Evolutionary conservation across 495 filamentous ascomycete genomes (phyloP), one percentile per base, ranked within the genome.

Genomic region (Daldinia grandis): DNA sequence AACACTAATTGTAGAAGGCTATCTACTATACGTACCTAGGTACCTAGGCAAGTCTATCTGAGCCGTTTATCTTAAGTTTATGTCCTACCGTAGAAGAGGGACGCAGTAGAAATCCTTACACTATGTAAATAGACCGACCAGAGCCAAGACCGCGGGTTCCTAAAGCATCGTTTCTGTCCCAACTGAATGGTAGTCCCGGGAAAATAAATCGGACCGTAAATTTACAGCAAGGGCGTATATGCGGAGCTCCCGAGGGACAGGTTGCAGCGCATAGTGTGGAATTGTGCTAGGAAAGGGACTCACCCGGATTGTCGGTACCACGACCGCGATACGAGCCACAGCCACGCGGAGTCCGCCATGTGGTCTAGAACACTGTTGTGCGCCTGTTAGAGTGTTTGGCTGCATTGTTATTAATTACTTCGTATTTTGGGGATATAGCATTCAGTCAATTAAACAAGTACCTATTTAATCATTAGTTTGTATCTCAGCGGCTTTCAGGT

Each of bases 321-420:
- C 33, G 19, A 57, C 40, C 33, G 53, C n/a, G n/a, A 37, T 37
- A 37, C 33, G 33, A 33, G 17, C 28, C 53, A 62, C 30, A 68
- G 58, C 58, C 65, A 15, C 65, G 49, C 58, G 58, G 58, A 57
- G 58, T 47, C 57, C 33, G 55, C 38, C 31, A 42, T 44, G 58
- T 5, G 28, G 37, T 62, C 58, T 42, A 30, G 51, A 62, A 62
- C 65, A 49, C 40, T 49, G 58, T 47, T 35, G 30, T 56, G n/a
- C 54, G 25, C 25, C 3, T 35, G 33, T 35, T 14, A 35, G 31
- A 12, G 10, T 8, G 31, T 12, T 33, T 4, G 31, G 31, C 3
- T 33, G 31, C 30, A 31, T 31, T 1, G 4, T 19, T 19, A 1
- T 47, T 47, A 21, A n/a, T n/a, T n/a, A n/a, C n/a, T n/a, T n/a